Evolutionary conservation across 441 rosid species (phyloP), one percentile per base, ranked within the genome.

Genomic region (Syzygium syzygioides): DNA sequence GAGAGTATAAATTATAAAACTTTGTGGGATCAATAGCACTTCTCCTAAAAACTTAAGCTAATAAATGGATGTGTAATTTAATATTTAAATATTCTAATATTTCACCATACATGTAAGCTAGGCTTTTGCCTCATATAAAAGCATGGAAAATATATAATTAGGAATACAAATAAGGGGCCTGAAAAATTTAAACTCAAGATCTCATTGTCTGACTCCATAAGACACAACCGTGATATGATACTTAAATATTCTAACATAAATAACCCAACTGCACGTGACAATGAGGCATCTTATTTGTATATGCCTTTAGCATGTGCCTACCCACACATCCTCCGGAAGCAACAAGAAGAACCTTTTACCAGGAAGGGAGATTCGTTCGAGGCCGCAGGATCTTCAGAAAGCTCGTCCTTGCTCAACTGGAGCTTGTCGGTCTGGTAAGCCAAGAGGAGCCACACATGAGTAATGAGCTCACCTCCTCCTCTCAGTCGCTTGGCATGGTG

Each of bases 391-490:
- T 62, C 34, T 62, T n/a, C 30, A 14, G 71, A 9, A 62, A n/a
- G 71, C 71, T 32, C 34, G 10, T 32, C 71, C 7, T 14, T 1
- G 37, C 37, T 62, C 9, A 8, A 62, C n/a, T n/a, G 56, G 87
- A 14, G 56, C 17, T 86, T 86, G 41, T 55, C 87, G 17, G 66
- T 86, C 62, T 25, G 23, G 87, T 86, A 68, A 54, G 87, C 64
- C n/a, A 32, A 25, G 68, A 86, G 87, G 17, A 86, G 66, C 87
- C 87, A 86, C 41, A 57, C 87, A 37, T 50, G 59, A 86, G 50
- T 86, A 28, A 34, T 55, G 12, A 86, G 56, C 87, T 50, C 59
- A 57, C 50, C 87, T 50, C 56, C 87, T 55, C 4, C 37, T 26
- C 57, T 55, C 86, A 83, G 23, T 8, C n/a, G 37, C 34, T 50